Evolutionary conservation across 495 filamentous ascomycete species (phyloP), one percentile per base, ranked within the genome.

Genomic region (Xylaria sp.): DNA sequence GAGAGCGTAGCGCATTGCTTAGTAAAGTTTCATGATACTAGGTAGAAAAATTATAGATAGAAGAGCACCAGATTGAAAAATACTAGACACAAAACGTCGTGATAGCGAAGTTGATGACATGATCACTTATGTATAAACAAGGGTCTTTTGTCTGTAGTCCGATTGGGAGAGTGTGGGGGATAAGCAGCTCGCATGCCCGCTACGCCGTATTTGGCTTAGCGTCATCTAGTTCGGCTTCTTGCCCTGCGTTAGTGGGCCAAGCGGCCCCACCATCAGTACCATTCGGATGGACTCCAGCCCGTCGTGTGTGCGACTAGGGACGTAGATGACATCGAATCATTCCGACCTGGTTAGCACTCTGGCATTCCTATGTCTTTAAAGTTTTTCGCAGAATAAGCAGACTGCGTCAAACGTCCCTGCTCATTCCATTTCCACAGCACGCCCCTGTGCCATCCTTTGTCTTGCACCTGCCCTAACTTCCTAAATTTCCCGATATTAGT

Each of bases 131-230:
- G 26, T 41, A 41, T 29, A 29, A 53, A n/a, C 55, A 35, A 31
- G 15, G 55, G 5, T 59, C 29, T 12, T 50, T 35, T 52, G 14
- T 46, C 40, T 12, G 61, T 19, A 24, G 3, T 17, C 19, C 2
- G 3, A n/a, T n/a, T n/a, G n/a, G n/a, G n/a, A n/a, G n/a, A n/a
- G 52, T 40, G 71, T 76, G 74, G 70, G 72, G 72, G 59, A 76
- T 76, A 76, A 76, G 74, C 74, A 74, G 72, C 69, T 61, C 46
- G 70, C 74, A 76, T 63, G 68, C 70, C 6, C 48, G 50, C 74
- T 61, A 70, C 31, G 55, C 67, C 44, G 3, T 5, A 26, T 29
- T 15, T 17, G 41, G 69, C 14, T 48, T 74, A 72, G 53, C 19
- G 3, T n/a, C 21, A 58, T 40, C 41, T 55, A 48, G 41, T 24